Evolutionary conservation across 139 green algal species (phyloP).

Genomic region (Eudorina sp.): DNA sequence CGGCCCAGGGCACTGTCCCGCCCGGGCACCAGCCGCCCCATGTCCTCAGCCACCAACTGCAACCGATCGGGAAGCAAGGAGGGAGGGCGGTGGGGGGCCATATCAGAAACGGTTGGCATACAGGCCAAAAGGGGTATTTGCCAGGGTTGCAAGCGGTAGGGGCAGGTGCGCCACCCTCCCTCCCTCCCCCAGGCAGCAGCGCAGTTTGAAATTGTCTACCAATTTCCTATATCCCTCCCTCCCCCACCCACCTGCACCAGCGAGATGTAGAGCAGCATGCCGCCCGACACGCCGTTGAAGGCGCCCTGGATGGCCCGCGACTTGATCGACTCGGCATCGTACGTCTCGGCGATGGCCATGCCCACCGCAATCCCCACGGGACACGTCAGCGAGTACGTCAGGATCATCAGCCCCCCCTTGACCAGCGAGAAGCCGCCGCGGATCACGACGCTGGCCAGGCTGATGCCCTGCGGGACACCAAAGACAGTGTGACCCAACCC

Average conservation of each 20-base stretch:
- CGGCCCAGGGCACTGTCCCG: neutral
- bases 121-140: too few relatives aligned
- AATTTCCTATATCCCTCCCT: too few relatives aligned
- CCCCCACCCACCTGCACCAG: conserved; percentile 47
- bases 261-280: conserved; percentile 60
- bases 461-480: conserved; percentile 39
- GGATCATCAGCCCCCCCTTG: conserved; percentile 10
- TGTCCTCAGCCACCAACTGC: conserved; percentile 43
- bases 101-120: too few relatives aligned
- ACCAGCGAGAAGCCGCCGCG: conserved; percentile 8
- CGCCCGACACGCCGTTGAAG: conserved; percentile 50
- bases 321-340: neutral
- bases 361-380: conserved; percentile 49
- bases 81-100: too few relatives aligned
- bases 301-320: conserved; percentile 35
- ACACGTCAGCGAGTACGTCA: conserved; percentile 39
- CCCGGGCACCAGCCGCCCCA: neutral
- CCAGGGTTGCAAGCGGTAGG: too few relatives aligned
- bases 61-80: too few relatives aligned
- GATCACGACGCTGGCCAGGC: conserved; percentile 19
- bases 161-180: too few relatives aligned
- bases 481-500: too few relatives aligned
- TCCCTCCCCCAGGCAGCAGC: too few relatives aligned
- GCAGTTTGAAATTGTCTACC: too few relatives aligned
- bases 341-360: conserved; percentile 39